Base-by-base conservation (phyloP, 345 rosid species). In the Viola odorata region DNA sequence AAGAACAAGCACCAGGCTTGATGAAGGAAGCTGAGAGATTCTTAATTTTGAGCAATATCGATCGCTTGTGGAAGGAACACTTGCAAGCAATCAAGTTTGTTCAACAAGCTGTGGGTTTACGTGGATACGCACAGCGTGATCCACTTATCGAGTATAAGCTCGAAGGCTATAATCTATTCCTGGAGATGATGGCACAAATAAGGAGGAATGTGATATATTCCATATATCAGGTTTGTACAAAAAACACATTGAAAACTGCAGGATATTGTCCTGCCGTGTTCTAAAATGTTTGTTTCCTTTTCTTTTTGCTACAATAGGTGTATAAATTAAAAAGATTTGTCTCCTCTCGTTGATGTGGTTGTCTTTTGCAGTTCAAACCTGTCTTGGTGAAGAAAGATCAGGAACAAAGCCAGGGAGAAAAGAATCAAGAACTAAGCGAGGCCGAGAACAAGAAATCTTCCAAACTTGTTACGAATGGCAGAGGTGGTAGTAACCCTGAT, bases 131-230 rank as follows among this genome's bases (percentile, higher is more conserved):
- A 3, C 96, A 92, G 70, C 86, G 98, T 4, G 96, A 92, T 68
- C 98, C 98, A 4, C 91, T 92, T 47, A 92, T 92, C 3, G 96
- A 92, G 71, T 92, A 92, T 62, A 89, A 92, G 69, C 96, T 89
- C 9, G 98, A 92, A 80, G 98, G 98, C 65, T 92, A 92, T 71
- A 89, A 89, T 75, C 89, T 92, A 15, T 89, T 92, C 74, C 75
- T 92, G 67, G 95, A 92, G 57, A 92, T 92, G 99, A 92, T 92
- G 99, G 97, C 97, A 45, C 97, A 89, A 73, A 89, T 89, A 23
- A 75, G 99, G 76, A 82, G 97, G 75, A 89, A 92, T 58, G 99
- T 92, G 6, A 92, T 92, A 59, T 92, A 92, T 67, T 87, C 99
- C 67, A 87, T 92, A 60, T 92, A 92, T 71, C 99, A 92, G 98